Base-by-base conservation (phyloP, 805 yeast genomes). In the Saturnispora dispora region DNA sequence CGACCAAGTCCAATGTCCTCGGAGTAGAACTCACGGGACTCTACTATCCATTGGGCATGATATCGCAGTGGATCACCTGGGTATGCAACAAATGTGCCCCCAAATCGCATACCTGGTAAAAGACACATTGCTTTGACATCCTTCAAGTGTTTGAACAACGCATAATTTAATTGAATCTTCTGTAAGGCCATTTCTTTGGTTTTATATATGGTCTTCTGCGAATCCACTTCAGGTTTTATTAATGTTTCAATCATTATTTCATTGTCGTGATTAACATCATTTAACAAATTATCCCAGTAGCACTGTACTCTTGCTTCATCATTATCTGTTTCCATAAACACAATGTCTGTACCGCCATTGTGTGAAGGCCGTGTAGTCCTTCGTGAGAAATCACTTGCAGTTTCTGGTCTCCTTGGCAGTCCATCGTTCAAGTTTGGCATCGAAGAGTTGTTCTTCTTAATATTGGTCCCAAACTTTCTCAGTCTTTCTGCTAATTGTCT, bases 11-110 rank as follows among this genome's bases (percentile, higher is more conserved):
- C 77, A 23, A 85, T 73, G 54, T 77, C 75, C 46, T 80, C 76
- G 35, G 76, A 74, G 56, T 76, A 70, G 36, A 65, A 68, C 18
- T 72, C 70, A 25, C 72, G 57, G 0, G 81, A 72, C 46, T 78
- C 77, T 2, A 87, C 85, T 5, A 87, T 82, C 56, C 82, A 72
- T 65, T 91, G 96, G 2, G 97, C 85, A 67, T 91, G 99, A 61
- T 80, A 93, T 45, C 93, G 67, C 50, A 91, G 70, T 7, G 98
- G 96, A 63, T 91, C 99, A 1, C 97, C 98, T 0, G 97, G 98
- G 57, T 91, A 91, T 2, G 90, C 89, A 52, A 93, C 78, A 60
- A 80, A 89, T 50, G 81, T 81, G 5, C 96, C 95, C 2, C 99
- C 99, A 65, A 90, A 91, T 52, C 96, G 75, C 32, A 89, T 70